Evolutionary conservation across 2,329 filamentous ascomycete species (phyloP).

Genomic region (Phaeophleospora eucalypticola): DNA sequence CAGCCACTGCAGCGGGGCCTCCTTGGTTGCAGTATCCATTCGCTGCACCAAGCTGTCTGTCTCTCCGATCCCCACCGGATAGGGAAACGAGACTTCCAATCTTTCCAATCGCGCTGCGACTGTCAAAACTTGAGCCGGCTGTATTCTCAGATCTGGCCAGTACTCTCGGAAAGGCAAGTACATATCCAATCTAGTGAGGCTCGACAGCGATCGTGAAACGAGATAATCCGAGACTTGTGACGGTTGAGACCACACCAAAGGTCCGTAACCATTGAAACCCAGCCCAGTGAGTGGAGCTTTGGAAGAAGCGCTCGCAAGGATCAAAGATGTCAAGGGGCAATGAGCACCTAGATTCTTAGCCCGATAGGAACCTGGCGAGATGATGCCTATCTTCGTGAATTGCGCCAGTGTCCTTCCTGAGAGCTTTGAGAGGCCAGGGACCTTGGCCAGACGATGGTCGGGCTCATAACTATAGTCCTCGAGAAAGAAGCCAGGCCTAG

Average conservation of each 20-base stretch:
- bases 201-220: too few species aligned
- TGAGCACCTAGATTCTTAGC: background rate
- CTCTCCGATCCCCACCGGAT: too few species aligned
- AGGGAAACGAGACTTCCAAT: too few species aligned
- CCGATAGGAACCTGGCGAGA: background rate
- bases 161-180: too few species aligned
- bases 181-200: too few species aligned
- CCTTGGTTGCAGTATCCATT: too few species aligned
- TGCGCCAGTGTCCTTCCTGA: background rate
- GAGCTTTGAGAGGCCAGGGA: background rate
- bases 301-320: background rate
- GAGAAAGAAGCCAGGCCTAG: background rate
- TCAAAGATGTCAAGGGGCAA: background rate
- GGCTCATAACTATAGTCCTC: background rate
- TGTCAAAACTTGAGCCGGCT: too few species aligned
- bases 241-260: background rate
- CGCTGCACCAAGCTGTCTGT: too few species aligned
- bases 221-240: background rate
- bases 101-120: too few species aligned
- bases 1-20: too few species aligned
- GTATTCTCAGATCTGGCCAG: too few species aligned
- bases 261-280: background rate
- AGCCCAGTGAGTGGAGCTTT: background rate
- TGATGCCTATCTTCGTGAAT: background rate
- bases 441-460: background rate